Base-by-base conservation (phyloP, 345 rosid species). In the Populus pruinosa region DNA sequence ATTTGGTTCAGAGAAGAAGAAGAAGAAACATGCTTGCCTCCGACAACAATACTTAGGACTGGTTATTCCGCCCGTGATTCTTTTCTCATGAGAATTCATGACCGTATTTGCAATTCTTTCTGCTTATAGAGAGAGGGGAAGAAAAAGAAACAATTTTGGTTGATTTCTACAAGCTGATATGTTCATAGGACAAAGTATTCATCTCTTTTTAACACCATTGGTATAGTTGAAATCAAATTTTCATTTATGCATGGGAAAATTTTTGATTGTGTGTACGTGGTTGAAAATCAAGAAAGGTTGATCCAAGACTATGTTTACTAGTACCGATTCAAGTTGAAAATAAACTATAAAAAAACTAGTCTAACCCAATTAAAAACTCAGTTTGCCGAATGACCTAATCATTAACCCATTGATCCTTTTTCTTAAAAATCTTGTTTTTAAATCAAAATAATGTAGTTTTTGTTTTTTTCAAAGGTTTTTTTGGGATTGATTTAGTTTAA, bases 1-100 rank as follows among this genome's bases (percentile, higher is more conserved):
- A 90, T 85, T 83, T 87, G 81, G 85, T 93, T 64, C 59, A 81
- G 55, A 89, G 83, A 80, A 85, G 93, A 62, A 73, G 86, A 71
- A 89, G 87, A 71, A 89, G 87, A 65, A 72, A 65, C 63, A 2
- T 18, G 18, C 16, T 56, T 2, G 64, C 56, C 44, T 20, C 80
- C 41, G 63, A 73, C 76, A 75, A 64, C 59, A 75, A 78, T 55
- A 81, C 83, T 69, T 86, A 79, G 83, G 13, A 35, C 8, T 9
- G 21, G 8, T 5, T 50, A 50, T 18, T 50, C 49, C 49, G 76
- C 64, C 6, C 21, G 47, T 38, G 72, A 61, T 74, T n/a, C 33
- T 38, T 75, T 67, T 72, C 18, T 17, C 1, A 25, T 27, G 18
- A 49, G 25, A 41, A 59, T 67, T 68, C 64, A 20, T 25, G 20